phyloP scores from a whole-genome alignment of 495 filamentous ascomycete species.

The Tuber brumale region DNA sequence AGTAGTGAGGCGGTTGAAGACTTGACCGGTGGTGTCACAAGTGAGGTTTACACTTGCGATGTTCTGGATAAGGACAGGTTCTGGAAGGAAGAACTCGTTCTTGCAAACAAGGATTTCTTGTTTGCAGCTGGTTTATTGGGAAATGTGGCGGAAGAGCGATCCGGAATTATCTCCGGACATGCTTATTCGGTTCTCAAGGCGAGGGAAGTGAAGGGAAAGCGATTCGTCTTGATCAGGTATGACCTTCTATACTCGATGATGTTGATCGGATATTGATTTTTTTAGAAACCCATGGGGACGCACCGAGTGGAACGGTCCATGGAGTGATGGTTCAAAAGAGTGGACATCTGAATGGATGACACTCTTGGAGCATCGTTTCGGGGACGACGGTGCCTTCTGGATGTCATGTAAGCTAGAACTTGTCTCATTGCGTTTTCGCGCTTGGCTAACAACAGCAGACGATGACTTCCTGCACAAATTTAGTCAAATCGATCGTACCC shows the following conservation, averaged over 20 bases:
- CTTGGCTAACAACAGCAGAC: conserved; percentile 46
- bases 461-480: conserved; percentile 79
- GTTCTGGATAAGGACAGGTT: conserved; percentile 83
- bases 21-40: conserved; percentile 84
- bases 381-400: conserved; percentile 74
- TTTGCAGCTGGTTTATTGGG: conserved; percentile 53
- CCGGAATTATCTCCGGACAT: conserved; percentile 74
- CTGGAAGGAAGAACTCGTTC: conserved; percentile 78
- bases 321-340: conserved; percentile 73
- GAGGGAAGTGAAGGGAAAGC: conserved; percentile 64
- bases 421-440: conserved; percentile 16
- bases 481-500: conserved; percentile 72
- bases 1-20: conserved; percentile 81
- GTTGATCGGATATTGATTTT: conserved; percentile 26
- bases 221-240: conserved; percentile 63
- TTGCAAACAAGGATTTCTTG: conserved; percentile 79
- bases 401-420: conserved; percentile 45
- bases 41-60: conserved; percentile 69
- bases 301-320: conserved; percentile 73
- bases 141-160: conserved; percentile 44
- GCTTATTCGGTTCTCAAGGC: conserved; percentile 86
- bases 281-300: conserved; percentile 78
- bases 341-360: conserved; percentile 87
- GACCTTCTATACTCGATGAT: background rate
- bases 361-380: conserved; percentile 72